Percentiles rank a stretch among this genome's conserved stretches.
Evolutionary conservation across 345 rosid genomes (phyloP).

Genomic region (Camelina sativa): DNA sequence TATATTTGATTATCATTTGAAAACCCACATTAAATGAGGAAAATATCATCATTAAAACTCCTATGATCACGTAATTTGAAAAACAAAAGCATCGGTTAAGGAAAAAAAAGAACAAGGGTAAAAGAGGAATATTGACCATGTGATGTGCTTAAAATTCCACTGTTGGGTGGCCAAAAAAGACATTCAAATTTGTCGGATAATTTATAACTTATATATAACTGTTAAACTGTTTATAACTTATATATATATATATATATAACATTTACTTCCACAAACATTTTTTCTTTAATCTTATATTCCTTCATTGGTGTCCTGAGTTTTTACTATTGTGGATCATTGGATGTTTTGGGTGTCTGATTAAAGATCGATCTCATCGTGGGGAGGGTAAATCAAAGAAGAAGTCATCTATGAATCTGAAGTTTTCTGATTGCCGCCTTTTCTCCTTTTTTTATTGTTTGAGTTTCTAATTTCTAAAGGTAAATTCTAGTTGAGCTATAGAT

Average conservation of each 20-base stretch:
- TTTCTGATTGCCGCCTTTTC: constrained; percentile 27
- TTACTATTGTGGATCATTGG: constrained; percentile 7
- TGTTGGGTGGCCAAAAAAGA: constrained; percentile 35
- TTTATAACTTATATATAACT: not conserved
- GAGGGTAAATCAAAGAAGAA: not conserved
- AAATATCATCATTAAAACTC: constrained; percentile 31
- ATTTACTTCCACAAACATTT: not conserved
- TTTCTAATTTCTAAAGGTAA: constrained; percentile 28
- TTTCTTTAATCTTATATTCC: not conserved
- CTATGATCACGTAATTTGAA: constrained; percentile 30
- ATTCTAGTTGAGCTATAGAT: constrained; percentile 16
- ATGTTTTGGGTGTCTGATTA: not conserved
- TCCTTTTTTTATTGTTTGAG: not conserved
- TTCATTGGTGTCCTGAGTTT: constrained; percentile 13
- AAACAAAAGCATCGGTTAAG: constrained; percentile 26
- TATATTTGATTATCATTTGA: not conserved
- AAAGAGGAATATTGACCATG: constrained; percentile 5
- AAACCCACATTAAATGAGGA: constrained; percentile 13
- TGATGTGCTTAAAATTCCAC: constrained; percentile 37
- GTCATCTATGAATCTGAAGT: constrained; percentile 29
- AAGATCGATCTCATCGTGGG: constrained; percentile 23
- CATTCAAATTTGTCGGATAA: constrained; percentile 41
- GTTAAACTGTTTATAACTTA: not conserved
- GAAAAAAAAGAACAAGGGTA: constrained; percentile 16
- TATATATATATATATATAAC: not conserved